phyloP scores from a whole-genome alignment of 2,329 filamentous ascomycete species.

The Cladophialophora bantiana region DNA sequence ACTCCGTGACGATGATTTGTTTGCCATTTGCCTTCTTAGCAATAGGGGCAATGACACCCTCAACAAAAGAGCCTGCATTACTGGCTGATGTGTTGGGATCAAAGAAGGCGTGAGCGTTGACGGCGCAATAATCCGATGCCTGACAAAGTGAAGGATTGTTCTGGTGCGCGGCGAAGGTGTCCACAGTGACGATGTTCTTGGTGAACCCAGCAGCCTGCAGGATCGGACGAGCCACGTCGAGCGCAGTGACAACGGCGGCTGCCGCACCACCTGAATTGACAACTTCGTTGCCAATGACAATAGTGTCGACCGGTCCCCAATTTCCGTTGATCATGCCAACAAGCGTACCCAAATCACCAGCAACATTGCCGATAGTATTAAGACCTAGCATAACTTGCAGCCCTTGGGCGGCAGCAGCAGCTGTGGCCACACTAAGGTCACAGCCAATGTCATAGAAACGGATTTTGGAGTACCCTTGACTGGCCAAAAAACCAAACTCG shows the following conservation, averaged over 20 bases:
- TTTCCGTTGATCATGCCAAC: slow-evolving; percentile 65
- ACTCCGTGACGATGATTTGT: slow-evolving; percentile 77
- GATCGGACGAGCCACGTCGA: slow-evolving; percentile 63
- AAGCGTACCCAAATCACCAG: slow-evolving; percentile 66
- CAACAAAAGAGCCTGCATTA: slow-evolving; percentile 72
- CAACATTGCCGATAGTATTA: slow-evolving; percentile 67
- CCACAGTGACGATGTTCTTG: slow-evolving; percentile 79
- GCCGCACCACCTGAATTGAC: slow-evolving; percentile 69
- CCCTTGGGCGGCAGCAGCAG: slow-evolving; percentile 67
- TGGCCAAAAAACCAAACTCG: slow-evolving; percentile 68
- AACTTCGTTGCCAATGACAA: slow-evolving; percentile 82
- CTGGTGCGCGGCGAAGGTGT: slow-evolving; percentile 75
- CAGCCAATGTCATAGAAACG: slow-evolving; percentile 85
- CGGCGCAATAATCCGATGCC: slow-evolving; percentile 77
- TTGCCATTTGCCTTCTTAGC: slow-evolving; percentile 60
- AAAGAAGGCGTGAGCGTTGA: slow-evolving; percentile 87
- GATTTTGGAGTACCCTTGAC: slow-evolving; percentile 65
- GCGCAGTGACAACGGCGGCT: slow-evolving; percentile 62
- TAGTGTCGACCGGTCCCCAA: slow-evolving; percentile 73
- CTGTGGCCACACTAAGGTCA: slow-evolving; percentile 67
- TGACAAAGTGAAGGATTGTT: slow-evolving; percentile 73
- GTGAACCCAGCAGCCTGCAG: slow-evolving; percentile 70
- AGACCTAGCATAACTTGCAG: slow-evolving; percentile 79
- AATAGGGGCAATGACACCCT: slow-evolving; percentile 60
- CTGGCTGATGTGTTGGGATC: slow-evolving; percentile 67